These are phyloP conservation scores for Yamadazyma triangularis DNA, from an alignment of 1,139 yeast genomes.

Conservation along the genomic window DNA sequence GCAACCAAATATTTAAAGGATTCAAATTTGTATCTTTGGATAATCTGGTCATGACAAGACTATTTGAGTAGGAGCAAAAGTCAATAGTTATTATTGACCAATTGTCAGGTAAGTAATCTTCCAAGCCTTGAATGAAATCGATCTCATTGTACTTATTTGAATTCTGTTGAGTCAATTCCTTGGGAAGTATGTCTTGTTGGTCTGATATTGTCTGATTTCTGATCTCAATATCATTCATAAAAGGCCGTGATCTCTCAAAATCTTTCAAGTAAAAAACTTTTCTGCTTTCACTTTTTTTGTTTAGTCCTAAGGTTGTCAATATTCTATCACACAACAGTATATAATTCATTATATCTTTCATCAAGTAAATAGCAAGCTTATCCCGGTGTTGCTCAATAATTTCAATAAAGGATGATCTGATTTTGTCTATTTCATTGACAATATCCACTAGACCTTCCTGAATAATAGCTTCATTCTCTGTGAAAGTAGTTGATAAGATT, in stretches of 20 bases:
- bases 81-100: constrained; percentile 67
- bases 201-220: not conserved
- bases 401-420: too few relatives aligned
- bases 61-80: constrained; percentile 54
- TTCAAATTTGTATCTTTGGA: constrained; percentile 17
- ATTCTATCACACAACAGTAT: too few relatives aligned
- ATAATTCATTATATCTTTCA: too few relatives aligned
- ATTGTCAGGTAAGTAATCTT: constrained; percentile 31
- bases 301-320: too few relatives aligned
- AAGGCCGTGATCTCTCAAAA: not conserved
- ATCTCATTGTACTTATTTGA: too few relatives aligned
- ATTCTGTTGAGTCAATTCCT: not conserved
- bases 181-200: not conserved
- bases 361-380: too few relatives aligned
- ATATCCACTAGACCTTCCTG: not conserved
- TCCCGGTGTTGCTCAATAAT: too few relatives aligned
- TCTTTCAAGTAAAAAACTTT: not conserved
- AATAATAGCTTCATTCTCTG: not conserved
- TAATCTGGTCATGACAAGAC: constrained; percentile 50
- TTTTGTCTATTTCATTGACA: too few relatives aligned
- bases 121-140: too few relatives aligned
- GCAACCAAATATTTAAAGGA: constrained; percentile 56
- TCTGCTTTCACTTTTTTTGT: too few relatives aligned
- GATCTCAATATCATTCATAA: not conserved
- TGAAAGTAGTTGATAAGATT: not conserved